These are phyloP conservation scores for Pleomassaria siparia DNA, from an alignment of 2,329 filamentous ascomycete species.

Conservation along the genomic window DNA sequence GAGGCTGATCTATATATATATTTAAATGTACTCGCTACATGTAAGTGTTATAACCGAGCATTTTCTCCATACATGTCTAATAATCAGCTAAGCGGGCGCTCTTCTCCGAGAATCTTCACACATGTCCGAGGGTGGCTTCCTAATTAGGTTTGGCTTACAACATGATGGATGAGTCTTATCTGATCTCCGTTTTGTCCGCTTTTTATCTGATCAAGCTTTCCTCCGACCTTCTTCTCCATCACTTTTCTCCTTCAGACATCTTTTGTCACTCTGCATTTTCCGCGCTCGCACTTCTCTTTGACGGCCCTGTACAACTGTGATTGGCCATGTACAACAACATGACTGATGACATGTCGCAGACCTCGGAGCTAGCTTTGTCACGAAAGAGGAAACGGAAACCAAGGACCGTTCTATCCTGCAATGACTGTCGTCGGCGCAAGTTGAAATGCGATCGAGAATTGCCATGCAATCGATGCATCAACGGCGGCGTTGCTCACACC, in stretches of 20 bases:
- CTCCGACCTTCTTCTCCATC: not conserved
- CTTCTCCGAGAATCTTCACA: not conserved
- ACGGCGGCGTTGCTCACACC: conserved; percentile 37
- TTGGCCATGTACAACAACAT: not conserved
- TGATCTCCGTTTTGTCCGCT: not conserved
- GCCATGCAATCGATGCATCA: conserved; percentile 44
- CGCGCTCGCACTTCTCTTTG: not conserved
- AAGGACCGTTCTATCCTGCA: conserved; percentile 45
- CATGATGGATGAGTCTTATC: not conserved
- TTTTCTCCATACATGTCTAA: not conserved
- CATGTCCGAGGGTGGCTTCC: conserved; percentile 4
- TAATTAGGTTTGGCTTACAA: not conserved
- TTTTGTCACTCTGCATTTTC: not conserved
- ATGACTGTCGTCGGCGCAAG: conserved; percentile 45
- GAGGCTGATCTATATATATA: not conserved
- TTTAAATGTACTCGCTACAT: not conserved
- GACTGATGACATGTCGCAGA: not conserved
- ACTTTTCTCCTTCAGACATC: not conserved
- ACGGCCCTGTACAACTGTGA: too few species aligned
- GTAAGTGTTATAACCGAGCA: not conserved
- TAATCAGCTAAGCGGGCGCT: not conserved
- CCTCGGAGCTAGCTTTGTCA: not conserved
- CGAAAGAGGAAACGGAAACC: conserved; percentile 16
- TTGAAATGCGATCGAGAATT: conserved; percentile 45
- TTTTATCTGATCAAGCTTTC: conserved; percentile 2